A percentile compares a stretch with the other conserved stretches of the same genome.
Evolutionary conservation across 257 asterid species (phyloP).

Genomic region (Solanum pimpinellifolium): DNA sequence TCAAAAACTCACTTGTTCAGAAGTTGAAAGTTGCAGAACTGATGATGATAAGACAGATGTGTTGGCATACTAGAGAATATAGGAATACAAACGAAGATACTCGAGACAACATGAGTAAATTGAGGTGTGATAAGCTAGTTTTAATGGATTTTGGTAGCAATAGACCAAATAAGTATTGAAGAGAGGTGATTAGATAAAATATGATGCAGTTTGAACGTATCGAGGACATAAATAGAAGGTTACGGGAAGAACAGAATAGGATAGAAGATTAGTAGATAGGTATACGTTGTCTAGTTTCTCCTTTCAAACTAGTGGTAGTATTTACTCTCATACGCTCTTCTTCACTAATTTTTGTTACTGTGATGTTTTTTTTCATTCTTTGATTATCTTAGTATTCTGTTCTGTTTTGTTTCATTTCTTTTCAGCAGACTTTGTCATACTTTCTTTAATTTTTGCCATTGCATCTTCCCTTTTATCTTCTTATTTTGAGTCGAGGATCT

Average conservation of each 20-base stretch:
- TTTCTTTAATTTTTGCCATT: not conserved
- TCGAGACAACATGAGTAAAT: not conserved
- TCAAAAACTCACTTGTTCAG: not conserved
- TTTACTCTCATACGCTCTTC: not conserved
- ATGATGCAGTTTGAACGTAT: no score
- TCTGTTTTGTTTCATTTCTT: not conserved
- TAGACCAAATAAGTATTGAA: no score
- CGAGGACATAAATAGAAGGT: no score
- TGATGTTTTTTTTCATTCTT: not conserved
- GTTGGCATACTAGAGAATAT: not conserved
- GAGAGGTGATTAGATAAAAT: not conserved
- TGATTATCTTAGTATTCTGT: not conserved
- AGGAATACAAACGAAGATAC: not conserved
- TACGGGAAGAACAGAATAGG: fast-evolving
- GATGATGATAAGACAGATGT: not conserved
- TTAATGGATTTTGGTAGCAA: not conserved
- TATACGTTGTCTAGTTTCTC: not conserved
- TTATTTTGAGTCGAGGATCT: no score
- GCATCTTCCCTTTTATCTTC: not conserved
- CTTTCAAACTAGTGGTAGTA: not conserved
- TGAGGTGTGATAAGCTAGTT: not conserved
- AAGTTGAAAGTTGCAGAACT: not conserved
- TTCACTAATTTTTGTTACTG: not conserved
- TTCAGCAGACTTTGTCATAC: not conserved
- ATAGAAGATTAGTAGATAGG: not conserved